Conservation (phyloP, 352 stramenopile genomes). For the Globisporangium paddicum region DNA sequence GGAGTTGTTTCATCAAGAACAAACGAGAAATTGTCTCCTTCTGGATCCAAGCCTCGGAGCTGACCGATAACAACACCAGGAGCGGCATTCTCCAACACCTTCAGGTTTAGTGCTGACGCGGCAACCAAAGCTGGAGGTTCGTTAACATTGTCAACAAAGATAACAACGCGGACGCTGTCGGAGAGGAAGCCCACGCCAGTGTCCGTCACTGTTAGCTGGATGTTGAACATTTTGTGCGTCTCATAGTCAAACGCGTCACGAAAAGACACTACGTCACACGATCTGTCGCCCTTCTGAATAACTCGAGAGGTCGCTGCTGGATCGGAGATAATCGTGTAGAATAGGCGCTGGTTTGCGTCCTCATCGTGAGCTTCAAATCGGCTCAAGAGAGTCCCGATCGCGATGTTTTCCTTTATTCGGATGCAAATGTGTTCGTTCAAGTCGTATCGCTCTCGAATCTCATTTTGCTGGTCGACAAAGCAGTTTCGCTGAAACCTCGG, state of each 20-base stretch:
- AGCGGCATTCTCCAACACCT: constrained; percentile 31
- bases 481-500: constrained; percentile 44
- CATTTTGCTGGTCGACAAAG: constrained; percentile 30
- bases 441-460: constrained; percentile 29
- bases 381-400: constrained; percentile 19
- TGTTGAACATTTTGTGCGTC: constrained; percentile 22
- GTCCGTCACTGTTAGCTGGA: constrained; percentile 43
- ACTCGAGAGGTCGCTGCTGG: constrained; percentile 22
- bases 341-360: constrained; percentile 38
- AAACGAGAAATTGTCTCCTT: constrained; percentile 42
- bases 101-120: constrained; percentile 23
- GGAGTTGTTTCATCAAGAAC: constrained; percentile 21
- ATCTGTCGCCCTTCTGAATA: constrained; percentile 26
- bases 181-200: constrained; percentile 36
- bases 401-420: constrained; percentile 28
- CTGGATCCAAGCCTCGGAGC: constrained; percentile 37
- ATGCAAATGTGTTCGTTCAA: constrained; percentile 47
- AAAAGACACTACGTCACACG: constrained; percentile 31
- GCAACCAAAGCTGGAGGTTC: constrained; percentile 31
- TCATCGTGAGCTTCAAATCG: constrained; percentile 26
- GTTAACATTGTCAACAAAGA: constrained; percentile 44
- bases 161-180: constrained; percentile 33
- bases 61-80: constrained; percentile 19
- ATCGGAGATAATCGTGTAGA: constrained; percentile 24
- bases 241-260: constrained; percentile 41